Base-by-base conservation (phyloP, 345 rosid species). In the Erucastrum elatum region DNA sequence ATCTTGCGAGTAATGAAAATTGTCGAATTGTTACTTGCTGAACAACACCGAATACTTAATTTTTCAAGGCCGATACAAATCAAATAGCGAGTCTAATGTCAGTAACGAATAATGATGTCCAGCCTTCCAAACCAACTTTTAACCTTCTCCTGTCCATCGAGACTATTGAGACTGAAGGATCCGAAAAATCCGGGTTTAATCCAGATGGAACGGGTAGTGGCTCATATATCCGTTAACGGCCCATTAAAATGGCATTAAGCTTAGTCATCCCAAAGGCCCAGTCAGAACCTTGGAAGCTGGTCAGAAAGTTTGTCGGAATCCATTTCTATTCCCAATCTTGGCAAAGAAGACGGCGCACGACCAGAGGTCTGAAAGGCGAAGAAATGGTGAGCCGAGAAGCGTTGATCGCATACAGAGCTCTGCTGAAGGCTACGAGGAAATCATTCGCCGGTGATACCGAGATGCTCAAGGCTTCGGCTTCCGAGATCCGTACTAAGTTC, bases 401-500 rank as follows among this genome's bases (percentile, higher is more conserved):
- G n/a, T 69, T 88, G 78, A 83, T 83, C 31, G 96, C 89, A 4
- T 95, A 93, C 84, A 83, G 98, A 80, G 82, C 89, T 49, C 70
- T 95, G 53, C 82, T 95, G 12, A 83, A 90, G 56, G 97, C 92
- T 9, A 90, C 96, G 0, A 79, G 88, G 68, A 93, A 86, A 80
- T 84, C 99, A 0, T 95, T 93, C 75, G 84, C 87, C 10, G 96
- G 94, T 9, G 98, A 95, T 84, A 4, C 85, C 2, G 29, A 83
- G 85, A 93, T 93, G 98, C 81, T 91, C 26, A 85, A 84, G 16
- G 94, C 85, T 55, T 93, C 98, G 1, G 89, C 93, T 5, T 68
- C 79, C 7, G 97, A 93, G 85, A 71, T 88, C 82, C 87, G 98
- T 71, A 87, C 79, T 78, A 90, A 88, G 75, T 95, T 95, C 82